A percentile compares a stretch with the other conserved stretches of the same genome.
These are phyloP conservation scores for Rhinocladiella mackenziei DNA, from an alignment of 2,329 filamentous ascomycete species.

Conservation along the genomic window DNA sequence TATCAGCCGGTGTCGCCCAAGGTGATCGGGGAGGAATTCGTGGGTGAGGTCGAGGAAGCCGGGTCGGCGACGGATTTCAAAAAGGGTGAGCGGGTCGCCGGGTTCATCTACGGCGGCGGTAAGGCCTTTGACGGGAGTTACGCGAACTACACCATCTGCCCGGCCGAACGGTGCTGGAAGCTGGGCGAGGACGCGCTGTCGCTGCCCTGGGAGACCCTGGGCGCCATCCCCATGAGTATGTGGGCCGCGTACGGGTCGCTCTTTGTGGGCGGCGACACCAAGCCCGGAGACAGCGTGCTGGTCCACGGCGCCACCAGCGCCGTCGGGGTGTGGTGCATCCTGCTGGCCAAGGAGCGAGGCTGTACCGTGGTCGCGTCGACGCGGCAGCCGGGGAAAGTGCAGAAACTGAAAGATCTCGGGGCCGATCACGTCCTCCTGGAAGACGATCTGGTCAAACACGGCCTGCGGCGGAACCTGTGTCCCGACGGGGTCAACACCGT, in stretches of 20 bases:
- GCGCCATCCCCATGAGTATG: slow-evolving; percentile 5
- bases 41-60: slow-evolving; percentile 2
- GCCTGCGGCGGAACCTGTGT: neutral
- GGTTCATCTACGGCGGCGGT: slow-evolving; percentile 2
- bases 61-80: neutral
- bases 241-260: slow-evolving; percentile 3
- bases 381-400: neutral
- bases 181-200: neutral
- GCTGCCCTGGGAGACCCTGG: slow-evolving; percentile 1
- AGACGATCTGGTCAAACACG: neutral
- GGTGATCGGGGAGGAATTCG: slow-evolving; percentile 4
- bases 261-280: neutral
- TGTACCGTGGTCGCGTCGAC: slow-evolving; percentile 2
- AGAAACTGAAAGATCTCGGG: neutral
- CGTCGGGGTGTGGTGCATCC: slow-evolving; percentile 3
- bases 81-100: neutral
- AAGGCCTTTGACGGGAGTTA: slow-evolving; percentile 7
- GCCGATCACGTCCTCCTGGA: slow-evolving; percentile 6
- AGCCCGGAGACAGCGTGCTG: neutral
- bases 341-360: slow-evolving; percentile 7
- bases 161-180: neutral
- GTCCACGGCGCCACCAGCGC: slow-evolving; percentile 1
- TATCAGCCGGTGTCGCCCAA: slow-evolving; percentile 3
- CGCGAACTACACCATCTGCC: slow-evolving; percentile 2
- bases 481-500: slow-evolving; percentile 1